A percentile compares a stretch with the other conserved stretches of the same genome.
These are phyloP conservation scores for Kalanchoe fedtschenkoi DNA, from an alignment of 164 flowering plant species.

Conservation along the genomic window DNA sequence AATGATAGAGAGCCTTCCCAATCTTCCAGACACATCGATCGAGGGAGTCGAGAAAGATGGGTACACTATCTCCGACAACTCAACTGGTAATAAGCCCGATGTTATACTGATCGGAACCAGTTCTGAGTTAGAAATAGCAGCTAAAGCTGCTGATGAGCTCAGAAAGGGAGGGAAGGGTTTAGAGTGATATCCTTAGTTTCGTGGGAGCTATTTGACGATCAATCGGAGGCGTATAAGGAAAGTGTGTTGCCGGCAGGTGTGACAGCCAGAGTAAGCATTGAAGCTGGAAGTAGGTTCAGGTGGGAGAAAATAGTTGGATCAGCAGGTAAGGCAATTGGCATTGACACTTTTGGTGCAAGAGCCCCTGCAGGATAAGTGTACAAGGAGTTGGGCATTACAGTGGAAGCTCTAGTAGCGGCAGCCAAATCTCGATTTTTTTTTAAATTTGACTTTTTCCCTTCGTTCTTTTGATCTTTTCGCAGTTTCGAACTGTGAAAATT, in stretches of 20 bases:
- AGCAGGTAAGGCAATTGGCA: slow-evolving; percentile 81
- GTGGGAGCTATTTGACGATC: slow-evolving; percentile 90
- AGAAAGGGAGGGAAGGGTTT: slow-evolving; percentile 80
- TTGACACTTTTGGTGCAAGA: slow-evolving; percentile 87
- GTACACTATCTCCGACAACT: slow-evolving; percentile 70
- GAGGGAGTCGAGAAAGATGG: slow-evolving; percentile 94
- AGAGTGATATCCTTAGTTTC: slow-evolving; percentile 81
- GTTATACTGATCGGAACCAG: slow-evolving; percentile 92
- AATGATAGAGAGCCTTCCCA: slow-evolving; percentile 75
- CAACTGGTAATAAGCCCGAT: slow-evolving; percentile 81
- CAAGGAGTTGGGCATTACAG: slow-evolving; percentile 87
- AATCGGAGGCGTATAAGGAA: slow-evolving; percentile 85
- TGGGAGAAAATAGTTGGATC: slow-evolving; percentile 74
- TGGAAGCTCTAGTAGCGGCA: slow-evolving; percentile 77
- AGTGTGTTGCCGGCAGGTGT: slow-evolving; percentile 79
- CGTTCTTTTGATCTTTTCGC: no score
- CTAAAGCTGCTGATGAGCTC: slow-evolving; percentile 74
- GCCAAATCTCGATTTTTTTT: no score
- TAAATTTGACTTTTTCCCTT: no score
- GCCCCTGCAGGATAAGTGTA: slow-evolving; percentile 89
- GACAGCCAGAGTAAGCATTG: slow-evolving; percentile 82
- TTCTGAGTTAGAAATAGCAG: slow-evolving; percentile 85
- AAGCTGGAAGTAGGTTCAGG: slow-evolving; percentile 92
- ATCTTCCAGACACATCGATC: slow-evolving; percentile 76
- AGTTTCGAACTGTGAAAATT: no score